These are phyloP conservation scores for Suhomyces wounanorum DNA, from an alignment of 1,139 yeast genomes.

Conservation along the genomic window DNA sequence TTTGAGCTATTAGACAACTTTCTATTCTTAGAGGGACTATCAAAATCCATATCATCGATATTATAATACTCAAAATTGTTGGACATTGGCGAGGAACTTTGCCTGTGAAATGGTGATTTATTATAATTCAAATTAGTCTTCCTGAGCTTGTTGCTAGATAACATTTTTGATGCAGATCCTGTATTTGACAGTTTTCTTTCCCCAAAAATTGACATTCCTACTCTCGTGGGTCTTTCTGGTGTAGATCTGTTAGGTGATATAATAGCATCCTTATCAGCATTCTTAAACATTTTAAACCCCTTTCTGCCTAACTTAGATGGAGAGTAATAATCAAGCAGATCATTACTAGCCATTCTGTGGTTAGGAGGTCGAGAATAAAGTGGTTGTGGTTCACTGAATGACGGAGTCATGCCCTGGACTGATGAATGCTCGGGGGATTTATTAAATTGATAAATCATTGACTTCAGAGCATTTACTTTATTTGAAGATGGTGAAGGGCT, in stretches of 20 bases:
- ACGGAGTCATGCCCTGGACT: not conserved
- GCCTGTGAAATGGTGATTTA: conserved; percentile 24
- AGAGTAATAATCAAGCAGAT: conserved; percentile 23
- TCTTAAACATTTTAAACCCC: conserved; percentile 39
- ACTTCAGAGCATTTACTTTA: conserved; percentile 12
- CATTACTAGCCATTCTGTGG: conserved; percentile 6
- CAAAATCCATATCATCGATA: conserved; percentile 33
- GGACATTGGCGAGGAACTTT: conserved; percentile 20
- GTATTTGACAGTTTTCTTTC: conserved; percentile 13
- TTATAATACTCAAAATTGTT: conserved; percentile 31
- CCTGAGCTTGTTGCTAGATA: conserved; percentile 17
- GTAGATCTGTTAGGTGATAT: conserved; percentile 33
- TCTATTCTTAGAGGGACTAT: conserved; percentile 40
- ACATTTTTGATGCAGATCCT: conserved; percentile 4
- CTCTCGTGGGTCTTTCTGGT: conserved; percentile 22
- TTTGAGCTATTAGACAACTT: conserved; percentile 28
- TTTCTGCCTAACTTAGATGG: conserved; percentile 36
- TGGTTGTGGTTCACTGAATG: conserved; percentile 1
- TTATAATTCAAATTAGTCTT: conserved; percentile 18
- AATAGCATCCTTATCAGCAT: conserved; percentile 34
- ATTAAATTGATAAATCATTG: conserved; percentile 13
- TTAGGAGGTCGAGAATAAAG: conserved; percentile 6
- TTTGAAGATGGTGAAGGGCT: conserved; percentile 46
- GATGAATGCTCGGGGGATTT: conserved; percentile 11
- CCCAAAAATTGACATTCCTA: conserved; percentile 21